Percentiles rank a stretch among this genome's conserved stretches.
Evolutionary conservation across 1,284 basidiomycete genomes (phyloP).

Genomic region (Sanghuangporus weigelae): DNA sequence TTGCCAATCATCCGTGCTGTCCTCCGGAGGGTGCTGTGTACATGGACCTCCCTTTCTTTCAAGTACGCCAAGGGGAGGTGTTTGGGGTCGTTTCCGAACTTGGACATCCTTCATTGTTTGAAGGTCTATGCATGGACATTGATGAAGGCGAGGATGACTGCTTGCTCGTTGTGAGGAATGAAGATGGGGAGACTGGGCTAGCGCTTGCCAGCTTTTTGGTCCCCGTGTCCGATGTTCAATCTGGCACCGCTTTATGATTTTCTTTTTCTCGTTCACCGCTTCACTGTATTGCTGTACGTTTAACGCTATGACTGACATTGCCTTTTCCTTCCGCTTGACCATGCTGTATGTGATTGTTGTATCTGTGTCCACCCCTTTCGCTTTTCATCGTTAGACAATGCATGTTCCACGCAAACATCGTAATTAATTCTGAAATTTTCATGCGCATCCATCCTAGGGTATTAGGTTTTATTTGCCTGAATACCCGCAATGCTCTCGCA

Average conservation of each 20-base stretch:
- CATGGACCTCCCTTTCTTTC: conserved; percentile 68
- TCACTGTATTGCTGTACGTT: too few species aligned
- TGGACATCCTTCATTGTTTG: conserved; percentile 67
- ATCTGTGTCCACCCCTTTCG: too few species aligned
- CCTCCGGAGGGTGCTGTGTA: conserved; percentile 62
- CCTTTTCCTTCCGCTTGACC: too few species aligned
- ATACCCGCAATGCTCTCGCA: too few species aligned
- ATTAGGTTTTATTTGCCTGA: too few species aligned
- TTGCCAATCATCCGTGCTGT: conserved; percentile 58
- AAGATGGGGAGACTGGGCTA: conserved; percentile 60
- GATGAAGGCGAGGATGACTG: conserved; percentile 74
- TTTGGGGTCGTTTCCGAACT: conserved; percentile 68
- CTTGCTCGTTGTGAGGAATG: conserved; percentile 56
- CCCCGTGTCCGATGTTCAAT: conserved; percentile 29
- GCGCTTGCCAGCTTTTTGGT: conserved; percentile 73
- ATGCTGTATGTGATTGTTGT: too few species aligned
- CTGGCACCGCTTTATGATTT: background rate
- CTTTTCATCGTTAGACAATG: too few species aligned
- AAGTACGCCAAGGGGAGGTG: conserved; percentile 50
- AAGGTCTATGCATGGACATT: conserved; percentile 65
- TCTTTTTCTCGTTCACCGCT: too few species aligned
- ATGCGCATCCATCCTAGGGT: too few species aligned
- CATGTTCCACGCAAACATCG: too few species aligned
- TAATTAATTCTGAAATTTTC: too few species aligned
- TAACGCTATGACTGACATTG: too few species aligned